These are phyloP conservation scores for Clohesyomyces aquaticus DNA, from an alignment of 495 filamentous ascomycete genomes.

Conservation along the genomic window DNA sequence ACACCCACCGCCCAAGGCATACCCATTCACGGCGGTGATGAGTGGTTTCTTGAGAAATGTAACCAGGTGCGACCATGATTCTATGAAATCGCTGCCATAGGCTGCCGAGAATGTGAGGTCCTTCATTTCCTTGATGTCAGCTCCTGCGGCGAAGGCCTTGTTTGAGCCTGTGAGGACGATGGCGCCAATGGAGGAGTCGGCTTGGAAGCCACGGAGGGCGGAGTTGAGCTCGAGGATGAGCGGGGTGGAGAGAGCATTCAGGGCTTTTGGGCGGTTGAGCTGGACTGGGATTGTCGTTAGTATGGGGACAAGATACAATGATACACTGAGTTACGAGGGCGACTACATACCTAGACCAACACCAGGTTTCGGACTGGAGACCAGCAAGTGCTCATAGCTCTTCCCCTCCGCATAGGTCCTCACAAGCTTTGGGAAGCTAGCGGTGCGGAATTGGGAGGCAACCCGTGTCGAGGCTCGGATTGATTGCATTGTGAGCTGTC, in stretches of 20 bases:
- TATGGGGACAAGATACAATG: not conserved
- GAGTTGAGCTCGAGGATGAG: slow-evolving; percentile 88
- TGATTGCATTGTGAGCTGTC: slow-evolving; percentile 29
- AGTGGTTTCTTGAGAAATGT: slow-evolving; percentile 85
- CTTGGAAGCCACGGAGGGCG: slow-evolving; percentile 73
- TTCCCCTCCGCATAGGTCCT: slow-evolving; percentile 41
- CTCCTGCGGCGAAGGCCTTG: slow-evolving; percentile 91
- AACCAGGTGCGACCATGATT: slow-evolving; percentile 83
- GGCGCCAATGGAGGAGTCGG: slow-evolving; percentile 67
- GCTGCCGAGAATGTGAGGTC: slow-evolving; percentile 82
- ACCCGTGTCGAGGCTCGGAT: slow-evolving; percentile 31
- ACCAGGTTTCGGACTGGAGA: slow-evolving; percentile 80
- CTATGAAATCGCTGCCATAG: slow-evolving; percentile 87
- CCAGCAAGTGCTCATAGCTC: slow-evolving; percentile 78
- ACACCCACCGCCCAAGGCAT: slow-evolving; percentile 92
- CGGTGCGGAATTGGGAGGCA: slow-evolving; percentile 28
- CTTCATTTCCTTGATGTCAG: slow-evolving; percentile 99
- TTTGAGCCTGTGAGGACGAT: slow-evolving; percentile 86
- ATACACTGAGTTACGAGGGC: not conserved
- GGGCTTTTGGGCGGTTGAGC: slow-evolving; percentile 90
- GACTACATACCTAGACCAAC: slow-evolving; percentile 77
- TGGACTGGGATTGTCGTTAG: slow-evolving; percentile 64
- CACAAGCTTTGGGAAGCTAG: slow-evolving; percentile 22
- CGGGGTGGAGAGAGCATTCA: slow-evolving; percentile 88
- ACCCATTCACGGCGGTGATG: slow-evolving; percentile 90